A percentile compares a stretch with the other conserved stretches of the same genome.
These are phyloP conservation scores for Gossypium stocksii DNA, from an alignment of 345 rosid species.

Conservation along the genomic window DNA sequence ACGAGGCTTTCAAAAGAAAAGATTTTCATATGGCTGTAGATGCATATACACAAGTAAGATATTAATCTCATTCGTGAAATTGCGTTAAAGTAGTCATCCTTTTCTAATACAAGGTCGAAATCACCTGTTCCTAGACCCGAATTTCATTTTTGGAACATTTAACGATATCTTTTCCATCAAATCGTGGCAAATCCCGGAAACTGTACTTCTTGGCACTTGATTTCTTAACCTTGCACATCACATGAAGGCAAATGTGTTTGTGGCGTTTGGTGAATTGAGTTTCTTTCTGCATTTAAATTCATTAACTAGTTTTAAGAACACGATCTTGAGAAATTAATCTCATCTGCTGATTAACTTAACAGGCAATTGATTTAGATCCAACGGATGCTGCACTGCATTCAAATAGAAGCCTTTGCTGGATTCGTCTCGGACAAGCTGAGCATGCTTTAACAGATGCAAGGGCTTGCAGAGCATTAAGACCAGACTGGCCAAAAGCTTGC, in stretches of 20 bases:
- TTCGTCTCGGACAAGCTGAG: slow-evolving; percentile 63
- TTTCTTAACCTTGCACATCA: slow-evolving; percentile 3
- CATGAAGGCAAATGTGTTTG: neutral
- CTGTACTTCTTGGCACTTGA: neutral
- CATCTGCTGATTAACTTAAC: slow-evolving; percentile 18
- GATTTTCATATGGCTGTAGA: slow-evolving; percentile 59
- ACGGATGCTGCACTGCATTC: slow-evolving; percentile 62
- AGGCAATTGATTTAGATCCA: slow-evolving; percentile 89
- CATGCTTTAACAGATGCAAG: slow-evolving; percentile 80
- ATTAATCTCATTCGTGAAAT: neutral
- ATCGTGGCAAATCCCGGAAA: neutral
- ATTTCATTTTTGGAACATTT: too few species aligned
- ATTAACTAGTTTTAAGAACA: neutral
- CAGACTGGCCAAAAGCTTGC: slow-evolving; percentile 86
- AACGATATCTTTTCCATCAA: neutral
- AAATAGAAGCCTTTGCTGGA: slow-evolving; percentile 90
- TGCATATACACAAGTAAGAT: slow-evolving; percentile 74
- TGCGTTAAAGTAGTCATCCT: neutral
- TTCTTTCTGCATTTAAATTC: neutral
- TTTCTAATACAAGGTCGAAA: neutral
- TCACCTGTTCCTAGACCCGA: neutral
- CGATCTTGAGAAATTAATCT: neutral
- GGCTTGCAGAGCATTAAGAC: slow-evolving; percentile 63
- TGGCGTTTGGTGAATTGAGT: neutral
- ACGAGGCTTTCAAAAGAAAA: slow-evolving; percentile 63